A percentile compares a stretch with the other conserved stretches of the same genome.
phyloP scores from a whole-genome alignment of 768 basidiomycete species.

The Tricholoma furcatifolium region DNA sequence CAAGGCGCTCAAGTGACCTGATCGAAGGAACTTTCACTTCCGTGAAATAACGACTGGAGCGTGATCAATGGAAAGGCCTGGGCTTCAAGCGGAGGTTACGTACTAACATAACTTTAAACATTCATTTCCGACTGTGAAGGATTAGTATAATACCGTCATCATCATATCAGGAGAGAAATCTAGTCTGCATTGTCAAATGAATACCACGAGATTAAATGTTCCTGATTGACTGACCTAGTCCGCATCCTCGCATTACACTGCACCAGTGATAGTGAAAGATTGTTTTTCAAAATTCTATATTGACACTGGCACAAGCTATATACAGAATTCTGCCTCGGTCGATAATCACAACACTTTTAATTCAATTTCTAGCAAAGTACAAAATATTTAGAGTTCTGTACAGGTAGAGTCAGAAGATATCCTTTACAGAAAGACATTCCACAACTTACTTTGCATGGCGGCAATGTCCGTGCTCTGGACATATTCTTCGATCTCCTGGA shows the following conservation, averaged over 20 bases:
- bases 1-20: not conserved
- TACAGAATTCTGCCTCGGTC: no score
- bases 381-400: conserved; percentile 19
- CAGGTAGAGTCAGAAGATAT: conserved; percentile 13
- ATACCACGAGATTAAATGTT: conserved; percentile 6
- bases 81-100: not conserved
- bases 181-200: conserved; percentile 3
- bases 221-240: conserved; percentile 5
- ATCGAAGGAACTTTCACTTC: not conserved
- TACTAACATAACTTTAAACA: not conserved
- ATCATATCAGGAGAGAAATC: not conserved
- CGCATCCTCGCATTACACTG: no score
- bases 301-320: no score
- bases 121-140: conserved; percentile 20
- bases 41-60: not conserved
- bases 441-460: conserved; percentile 91
- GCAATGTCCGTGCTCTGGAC: conserved; percentile 90
- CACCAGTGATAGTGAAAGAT: no score
- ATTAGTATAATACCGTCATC: not conserved
- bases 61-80: not conserved
- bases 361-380: not conserved
- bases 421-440: not conserved
- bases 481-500: conserved; percentile 81
- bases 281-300: no score
- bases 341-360: no score